Evolutionary conservation across 1,284 basidiomycete genomes (phyloP).

Genomic region (Sphagnurus paluster): DNA sequence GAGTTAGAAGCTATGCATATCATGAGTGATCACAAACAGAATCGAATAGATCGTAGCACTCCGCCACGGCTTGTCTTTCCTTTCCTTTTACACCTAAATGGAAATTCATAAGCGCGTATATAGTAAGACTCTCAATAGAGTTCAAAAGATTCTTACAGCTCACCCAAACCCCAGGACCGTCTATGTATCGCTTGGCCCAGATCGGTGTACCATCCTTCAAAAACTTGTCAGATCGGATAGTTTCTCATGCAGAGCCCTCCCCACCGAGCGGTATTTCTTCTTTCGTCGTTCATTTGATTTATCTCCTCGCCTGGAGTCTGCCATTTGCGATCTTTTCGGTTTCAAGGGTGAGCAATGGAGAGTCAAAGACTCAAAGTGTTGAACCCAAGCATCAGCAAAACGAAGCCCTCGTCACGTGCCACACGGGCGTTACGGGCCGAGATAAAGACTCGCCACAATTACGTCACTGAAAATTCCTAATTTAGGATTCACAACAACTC

Average conservation of each 20-base stretch:
- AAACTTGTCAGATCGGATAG: neutral
- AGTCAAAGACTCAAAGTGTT: neutral
- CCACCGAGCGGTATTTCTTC: constrained; percentile 45
- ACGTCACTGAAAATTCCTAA: too few species aligned
- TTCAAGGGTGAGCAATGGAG: neutral
- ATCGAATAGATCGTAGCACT: constrained; percentile 77
- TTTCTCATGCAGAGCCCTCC: constrained; percentile 9
- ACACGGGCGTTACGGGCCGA: too few species aligned
- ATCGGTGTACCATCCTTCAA: constrained; percentile 62
- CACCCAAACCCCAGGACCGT: constrained; percentile 81
- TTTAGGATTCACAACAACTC: too few species aligned
- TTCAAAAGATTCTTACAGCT: constrained; percentile 49
- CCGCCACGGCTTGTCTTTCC: constrained; percentile 72
- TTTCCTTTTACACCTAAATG: constrained; percentile 68
- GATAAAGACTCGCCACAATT: too few species aligned
- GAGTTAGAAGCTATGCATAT: neutral
- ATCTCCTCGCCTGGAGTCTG: constrained; percentile 9
- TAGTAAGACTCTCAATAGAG: neutral
- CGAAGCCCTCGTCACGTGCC: too few species aligned
- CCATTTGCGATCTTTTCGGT: constrained; percentile 9
- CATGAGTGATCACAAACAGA: constrained; percentile 44
- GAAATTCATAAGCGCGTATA: neutral
- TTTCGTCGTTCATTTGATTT: constrained; percentile 28
- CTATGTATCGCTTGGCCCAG: constrained; percentile 62
- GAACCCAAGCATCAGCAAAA: too few species aligned